phyloP scores from a whole-genome alignment of 2,329 filamentous ascomycete species.

The Ustulina deusta region DNA sequence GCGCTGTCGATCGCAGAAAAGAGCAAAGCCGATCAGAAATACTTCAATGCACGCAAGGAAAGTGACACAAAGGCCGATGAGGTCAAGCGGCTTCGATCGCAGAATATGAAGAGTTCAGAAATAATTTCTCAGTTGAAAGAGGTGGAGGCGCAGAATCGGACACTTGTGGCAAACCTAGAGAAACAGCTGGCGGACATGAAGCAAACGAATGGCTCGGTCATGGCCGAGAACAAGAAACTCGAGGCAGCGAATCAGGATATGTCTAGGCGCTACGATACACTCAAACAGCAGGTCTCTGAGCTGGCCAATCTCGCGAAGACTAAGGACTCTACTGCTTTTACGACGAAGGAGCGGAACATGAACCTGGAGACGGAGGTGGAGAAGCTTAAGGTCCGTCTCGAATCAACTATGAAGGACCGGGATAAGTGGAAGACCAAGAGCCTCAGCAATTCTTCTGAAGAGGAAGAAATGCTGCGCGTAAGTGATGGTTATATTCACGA shows the following conservation, averaged over 20 bases:
- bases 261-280: slow-evolving; percentile 74
- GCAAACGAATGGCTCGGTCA: slow-evolving; percentile 78
- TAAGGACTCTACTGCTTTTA: slow-evolving; percentile 74
- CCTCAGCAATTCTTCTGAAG: slow-evolving; percentile 81
- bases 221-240: slow-evolving; percentile 78
- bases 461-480: slow-evolving; percentile 88
- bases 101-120: slow-evolving; percentile 91
- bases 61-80: slow-evolving; percentile 88
- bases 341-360: slow-evolving; percentile 67
- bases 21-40: slow-evolving; percentile 96
- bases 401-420: slow-evolving; percentile 83
- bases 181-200: slow-evolving; percentile 89
- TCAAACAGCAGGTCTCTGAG: slow-evolving; percentile 81
- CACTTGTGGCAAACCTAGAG: slow-evolving; percentile 84
- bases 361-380: slow-evolving; percentile 81
- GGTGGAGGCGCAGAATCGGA: slow-evolving; percentile 80
- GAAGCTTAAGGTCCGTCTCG: slow-evolving; percentile 80
- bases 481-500: slow-evolving; percentile 55
- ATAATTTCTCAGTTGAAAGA: slow-evolving; percentile 96
- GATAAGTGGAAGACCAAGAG: slow-evolving; percentile 89
- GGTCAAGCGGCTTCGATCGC: slow-evolving; percentile 80
- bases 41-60: slow-evolving; percentile 94
- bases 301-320: slow-evolving; percentile 78
- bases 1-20: slow-evolving; percentile 85
- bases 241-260: slow-evolving; percentile 80